Evolutionary conservation across 352 stramenopile species (phyloP).

Genomic region (Globisporangium recalcitrans): DNA sequence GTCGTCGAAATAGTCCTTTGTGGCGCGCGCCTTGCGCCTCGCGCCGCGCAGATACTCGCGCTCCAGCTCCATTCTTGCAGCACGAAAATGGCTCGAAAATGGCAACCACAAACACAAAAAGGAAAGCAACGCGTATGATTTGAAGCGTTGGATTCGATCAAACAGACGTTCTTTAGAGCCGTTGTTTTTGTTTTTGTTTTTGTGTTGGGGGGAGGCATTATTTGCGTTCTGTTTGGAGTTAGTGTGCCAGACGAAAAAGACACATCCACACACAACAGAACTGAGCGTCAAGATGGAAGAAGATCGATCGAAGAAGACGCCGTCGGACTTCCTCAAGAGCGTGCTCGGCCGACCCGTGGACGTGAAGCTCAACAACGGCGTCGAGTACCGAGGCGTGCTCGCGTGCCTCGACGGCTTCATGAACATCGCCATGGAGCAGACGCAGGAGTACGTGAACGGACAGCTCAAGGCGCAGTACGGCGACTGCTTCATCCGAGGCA

Average conservation of each 20-base stretch:
- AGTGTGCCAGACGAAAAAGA: not conserved
- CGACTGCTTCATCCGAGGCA: slow-evolving; percentile 99
- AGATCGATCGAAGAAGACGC: slow-evolving; percentile 73
- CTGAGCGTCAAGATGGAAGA: slow-evolving; percentile 28
- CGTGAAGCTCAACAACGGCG: slow-evolving; percentile 99
- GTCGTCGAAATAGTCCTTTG: slow-evolving; percentile 63
- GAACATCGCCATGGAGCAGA: slow-evolving; percentile 99
- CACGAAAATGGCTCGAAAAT: too few relatives aligned
- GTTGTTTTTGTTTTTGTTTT: slow-evolving; percentile 12
- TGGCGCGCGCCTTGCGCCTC: slow-evolving; percentile 40
- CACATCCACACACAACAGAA: slow-evolving; percentile 14
- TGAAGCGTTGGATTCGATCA: not conserved
- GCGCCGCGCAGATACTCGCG: slow-evolving; percentile 56
- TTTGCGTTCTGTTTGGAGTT: not conserved
- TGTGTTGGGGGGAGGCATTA: not conserved
- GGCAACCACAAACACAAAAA: not conserved
- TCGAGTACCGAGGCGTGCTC: slow-evolving; percentile 98
- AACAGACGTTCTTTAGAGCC: not conserved
- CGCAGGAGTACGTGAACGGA: slow-evolving; percentile 99
- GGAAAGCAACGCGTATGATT: not conserved
- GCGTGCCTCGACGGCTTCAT: slow-evolving; percentile 99
- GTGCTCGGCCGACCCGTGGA: slow-evolving; percentile 94
- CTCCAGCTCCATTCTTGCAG: slow-evolving; percentile 30
- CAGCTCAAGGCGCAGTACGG: slow-evolving; percentile 99
- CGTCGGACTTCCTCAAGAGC: slow-evolving; percentile 90